A percentile compares a stretch with the other conserved stretches of the same genome.
Evolutionary conservation across 768 basidiomycete genomes (phyloP).

Genomic region (Hortiboletus campestris): DNA sequence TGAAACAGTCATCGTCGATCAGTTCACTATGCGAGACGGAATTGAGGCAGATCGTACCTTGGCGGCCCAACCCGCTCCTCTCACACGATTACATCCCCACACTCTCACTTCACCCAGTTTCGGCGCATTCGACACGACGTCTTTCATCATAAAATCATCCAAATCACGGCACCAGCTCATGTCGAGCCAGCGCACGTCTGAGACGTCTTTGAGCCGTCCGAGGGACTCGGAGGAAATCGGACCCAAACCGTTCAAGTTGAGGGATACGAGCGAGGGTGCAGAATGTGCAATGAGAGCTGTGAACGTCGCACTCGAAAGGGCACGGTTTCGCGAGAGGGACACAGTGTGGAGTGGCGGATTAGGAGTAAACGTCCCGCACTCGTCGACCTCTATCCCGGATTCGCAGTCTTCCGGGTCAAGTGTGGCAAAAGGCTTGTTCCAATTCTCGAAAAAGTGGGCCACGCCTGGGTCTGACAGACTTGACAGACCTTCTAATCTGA

Average conservation of each 20-base stretch:
- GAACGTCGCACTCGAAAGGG: constrained; percentile 54
- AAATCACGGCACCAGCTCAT: constrained; percentile 82
- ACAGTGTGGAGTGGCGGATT: constrained; percentile 51
- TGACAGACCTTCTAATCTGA: constrained; percentile 55
- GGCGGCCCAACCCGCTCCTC: constrained; percentile 39
- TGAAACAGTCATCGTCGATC: constrained; percentile 2
- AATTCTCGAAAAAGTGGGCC: constrained; percentile 61
- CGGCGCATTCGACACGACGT: constrained; percentile 49
- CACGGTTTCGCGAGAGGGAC: constrained; percentile 63
- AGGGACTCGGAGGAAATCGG: constrained; percentile 51
- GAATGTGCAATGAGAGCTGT: constrained; percentile 66
- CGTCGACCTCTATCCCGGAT: constrained; percentile 22
- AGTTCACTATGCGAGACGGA: background rate
- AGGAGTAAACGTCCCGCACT: constrained; percentile 10
- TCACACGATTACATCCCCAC: constrained; percentile 55
- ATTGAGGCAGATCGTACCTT: constrained; percentile 37
- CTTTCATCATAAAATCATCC: constrained; percentile 81
- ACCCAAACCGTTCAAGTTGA: constrained; percentile 81
- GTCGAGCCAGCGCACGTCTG: constrained; percentile 59
- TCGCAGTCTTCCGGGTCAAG: constrained; percentile 12
- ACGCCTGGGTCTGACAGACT: constrained; percentile 72
- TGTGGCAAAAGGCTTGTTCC: constrained; percentile 33
- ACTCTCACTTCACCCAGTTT: constrained; percentile 46
- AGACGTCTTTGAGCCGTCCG: constrained; percentile 33
- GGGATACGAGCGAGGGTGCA: constrained; percentile 48